Evolutionary conservation across 2,329 filamentous ascomycete genomes (phyloP).

Genomic region (Fusarium proliferatum): DNA sequence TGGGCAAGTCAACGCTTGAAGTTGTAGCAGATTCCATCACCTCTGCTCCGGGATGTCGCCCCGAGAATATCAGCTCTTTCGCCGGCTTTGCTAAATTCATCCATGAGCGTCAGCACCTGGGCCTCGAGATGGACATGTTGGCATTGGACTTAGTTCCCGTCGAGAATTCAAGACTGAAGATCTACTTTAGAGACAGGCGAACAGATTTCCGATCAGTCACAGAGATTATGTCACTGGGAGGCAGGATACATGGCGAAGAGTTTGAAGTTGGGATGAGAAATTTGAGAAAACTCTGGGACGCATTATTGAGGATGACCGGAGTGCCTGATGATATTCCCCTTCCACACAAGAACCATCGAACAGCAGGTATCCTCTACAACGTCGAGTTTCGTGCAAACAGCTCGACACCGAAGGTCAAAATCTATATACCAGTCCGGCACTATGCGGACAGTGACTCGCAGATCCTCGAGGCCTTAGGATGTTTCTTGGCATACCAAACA

Average conservation of each 20-base stretch:
- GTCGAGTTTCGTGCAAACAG: slow-evolving; percentile 44
- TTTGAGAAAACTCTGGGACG: slow-evolving; percentile 35
- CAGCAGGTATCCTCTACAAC: slow-evolving; percentile 50
- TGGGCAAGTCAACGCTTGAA: background rate
- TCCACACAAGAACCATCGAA: slow-evolving; percentile 42
- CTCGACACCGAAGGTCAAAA: slow-evolving; percentile 42
- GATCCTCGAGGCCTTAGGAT: background rate
- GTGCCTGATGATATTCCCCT: slow-evolving; percentile 27
- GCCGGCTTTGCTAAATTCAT: background rate
- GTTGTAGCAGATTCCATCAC: slow-evolving; percentile 34
- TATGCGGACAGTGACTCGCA: slow-evolving; percentile 39
- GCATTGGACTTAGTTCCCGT: slow-evolving; percentile 49
- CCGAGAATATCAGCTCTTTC: background rate
- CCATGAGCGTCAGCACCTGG: background rate
- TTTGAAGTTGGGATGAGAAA: slow-evolving; percentile 24
- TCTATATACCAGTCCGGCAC: slow-evolving; percentile 51
- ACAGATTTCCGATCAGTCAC: slow-evolving; percentile 47
- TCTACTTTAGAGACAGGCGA: slow-evolving; percentile 49
- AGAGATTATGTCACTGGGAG: slow-evolving; percentile 42
- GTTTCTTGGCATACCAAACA: background rate
- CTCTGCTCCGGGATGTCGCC: slow-evolving; percentile 10
- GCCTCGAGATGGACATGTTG: slow-evolving; percentile 43
- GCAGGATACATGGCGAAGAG: slow-evolving; percentile 6
- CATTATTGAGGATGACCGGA: slow-evolving; percentile 11
- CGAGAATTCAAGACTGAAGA: slow-evolving; percentile 48